phyloP scores from a whole-genome alignment of 176 grass and related monocot species.

The Avena eriantha region DNA sequence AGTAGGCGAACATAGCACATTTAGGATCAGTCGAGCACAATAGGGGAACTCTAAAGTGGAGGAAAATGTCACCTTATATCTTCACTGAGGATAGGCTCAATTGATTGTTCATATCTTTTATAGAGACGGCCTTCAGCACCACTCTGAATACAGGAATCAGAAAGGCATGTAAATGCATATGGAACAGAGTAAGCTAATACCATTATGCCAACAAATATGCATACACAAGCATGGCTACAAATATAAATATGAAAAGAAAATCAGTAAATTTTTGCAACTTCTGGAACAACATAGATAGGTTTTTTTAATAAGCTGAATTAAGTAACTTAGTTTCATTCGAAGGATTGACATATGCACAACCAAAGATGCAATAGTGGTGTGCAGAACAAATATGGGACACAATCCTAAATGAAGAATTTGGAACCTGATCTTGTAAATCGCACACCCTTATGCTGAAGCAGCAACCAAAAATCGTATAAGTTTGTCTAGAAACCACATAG shows the following conservation, averaged over 20 bases:
- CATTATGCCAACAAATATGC: neutral
- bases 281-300: neutral
- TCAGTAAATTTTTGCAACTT: neutral
- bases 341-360: neutral
- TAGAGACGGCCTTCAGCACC: conserved; percentile 84
- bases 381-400: neutral
- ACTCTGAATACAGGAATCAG: conserved; percentile 58
- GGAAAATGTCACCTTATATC: conserved; percentile 67
- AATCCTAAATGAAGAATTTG: neutral
- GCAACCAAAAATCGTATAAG: neutral
- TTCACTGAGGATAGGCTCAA: conserved; percentile 87
- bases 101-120: conserved; percentile 74
- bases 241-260: neutral
- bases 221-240: neutral
- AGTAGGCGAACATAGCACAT: neutral
- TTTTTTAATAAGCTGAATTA: neutral
- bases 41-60: conserved; percentile 19
- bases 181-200: conserved; percentile 12
- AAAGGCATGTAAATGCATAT: neutral
- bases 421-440: neutral
- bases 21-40: conserved; percentile 25
- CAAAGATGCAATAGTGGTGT: neutral
- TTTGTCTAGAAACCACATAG: neutral
- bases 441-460: neutral
- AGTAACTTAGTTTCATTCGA: conserved; percentile 7